These are phyloP conservation scores for Talaromyces sp. DNA, from an alignment of 2,329 filamentous ascomycete species.

Conservation along the genomic window DNA sequence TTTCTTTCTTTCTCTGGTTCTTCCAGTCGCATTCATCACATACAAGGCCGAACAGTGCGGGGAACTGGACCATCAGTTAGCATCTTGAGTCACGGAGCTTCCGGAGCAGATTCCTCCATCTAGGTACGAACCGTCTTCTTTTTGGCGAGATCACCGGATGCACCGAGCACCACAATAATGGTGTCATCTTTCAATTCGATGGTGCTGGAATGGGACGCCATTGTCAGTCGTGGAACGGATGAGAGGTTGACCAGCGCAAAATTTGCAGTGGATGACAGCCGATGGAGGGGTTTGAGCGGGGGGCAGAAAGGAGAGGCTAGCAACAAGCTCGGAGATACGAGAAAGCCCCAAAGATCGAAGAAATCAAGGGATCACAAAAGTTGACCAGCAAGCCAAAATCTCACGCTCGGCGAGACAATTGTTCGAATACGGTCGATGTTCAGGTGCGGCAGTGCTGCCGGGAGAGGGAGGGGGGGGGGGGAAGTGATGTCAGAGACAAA, in stretches of 20 bases:
- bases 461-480: constrained; percentile 22
- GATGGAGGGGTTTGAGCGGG: constrained; percentile 23
- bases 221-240: constrained; percentile 34
- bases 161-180: constrained; percentile 91
- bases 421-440: not conserved
- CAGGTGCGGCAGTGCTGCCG: constrained; percentile 18
- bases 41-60: constrained; percentile 95
- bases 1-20: no score
- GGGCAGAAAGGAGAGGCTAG: not conserved
- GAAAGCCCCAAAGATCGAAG: not conserved
- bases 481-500: constrained; percentile 44
- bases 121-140: constrained; percentile 86
- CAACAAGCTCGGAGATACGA: not conserved
- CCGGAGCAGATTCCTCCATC: not conserved
- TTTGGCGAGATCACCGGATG: constrained; percentile 96
- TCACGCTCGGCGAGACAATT: not conserved
- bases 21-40: constrained; percentile 47
- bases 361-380: not conserved
- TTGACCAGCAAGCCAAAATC: not conserved
- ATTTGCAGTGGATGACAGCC: constrained; percentile 17
- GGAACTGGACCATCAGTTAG: constrained; percentile 65
- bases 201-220: constrained; percentile 59
- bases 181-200: constrained; percentile 99
- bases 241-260: constrained; percentile 12
- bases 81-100: constrained; percentile 8